These are phyloP conservation scores for Globisporangium megalacanthum DNA, from an alignment of 352 stramenopile species.

Conservation along the genomic window DNA sequence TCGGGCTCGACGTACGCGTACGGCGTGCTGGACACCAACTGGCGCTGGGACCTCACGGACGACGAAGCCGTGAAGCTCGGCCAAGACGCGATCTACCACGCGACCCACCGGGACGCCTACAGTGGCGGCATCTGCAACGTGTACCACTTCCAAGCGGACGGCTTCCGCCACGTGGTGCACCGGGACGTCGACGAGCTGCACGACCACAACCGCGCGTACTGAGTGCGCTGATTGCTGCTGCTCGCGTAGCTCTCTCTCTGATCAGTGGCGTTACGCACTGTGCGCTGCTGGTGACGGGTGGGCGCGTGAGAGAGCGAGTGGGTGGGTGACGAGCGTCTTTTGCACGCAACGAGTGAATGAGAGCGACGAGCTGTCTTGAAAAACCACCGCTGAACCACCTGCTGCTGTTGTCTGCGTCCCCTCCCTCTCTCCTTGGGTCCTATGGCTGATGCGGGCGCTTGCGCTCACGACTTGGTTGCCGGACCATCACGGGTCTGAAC, in stretches of 20 bases:
- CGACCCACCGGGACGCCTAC: conserved; percentile 98
- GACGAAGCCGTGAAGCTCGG: conserved; percentile 99
- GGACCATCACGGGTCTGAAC: conserved; percentile 41
- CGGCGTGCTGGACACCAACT: conserved; percentile 97
- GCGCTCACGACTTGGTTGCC: background rate
- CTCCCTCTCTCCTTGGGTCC: background rate
- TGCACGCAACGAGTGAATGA: too few species aligned
- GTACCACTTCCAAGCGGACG: conserved; percentile 97
- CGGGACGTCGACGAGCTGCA: conserved; percentile 99
- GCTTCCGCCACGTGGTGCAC: conserved; percentile 95
- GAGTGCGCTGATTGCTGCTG: conserved; percentile 5
- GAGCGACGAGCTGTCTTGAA: too few species aligned
- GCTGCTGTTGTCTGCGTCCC: background rate
- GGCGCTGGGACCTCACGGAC: conserved; percentile 94
- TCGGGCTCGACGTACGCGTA: conserved; percentile 99
- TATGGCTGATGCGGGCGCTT: background rate
- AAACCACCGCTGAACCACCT: background rate
- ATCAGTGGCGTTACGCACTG: too few species aligned
- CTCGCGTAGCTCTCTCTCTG: too few species aligned
- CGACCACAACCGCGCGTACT: conserved; percentile 75
- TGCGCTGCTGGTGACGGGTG: too few species aligned
- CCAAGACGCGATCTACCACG: conserved; percentile 99
- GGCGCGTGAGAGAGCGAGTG: too few species aligned
- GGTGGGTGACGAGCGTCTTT: too few species aligned
- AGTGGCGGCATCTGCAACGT: conserved; percentile 96